Conservation (phyloP, 192 early-diverging fungal species). For the Chytriomyces hyalinus region DNA sequence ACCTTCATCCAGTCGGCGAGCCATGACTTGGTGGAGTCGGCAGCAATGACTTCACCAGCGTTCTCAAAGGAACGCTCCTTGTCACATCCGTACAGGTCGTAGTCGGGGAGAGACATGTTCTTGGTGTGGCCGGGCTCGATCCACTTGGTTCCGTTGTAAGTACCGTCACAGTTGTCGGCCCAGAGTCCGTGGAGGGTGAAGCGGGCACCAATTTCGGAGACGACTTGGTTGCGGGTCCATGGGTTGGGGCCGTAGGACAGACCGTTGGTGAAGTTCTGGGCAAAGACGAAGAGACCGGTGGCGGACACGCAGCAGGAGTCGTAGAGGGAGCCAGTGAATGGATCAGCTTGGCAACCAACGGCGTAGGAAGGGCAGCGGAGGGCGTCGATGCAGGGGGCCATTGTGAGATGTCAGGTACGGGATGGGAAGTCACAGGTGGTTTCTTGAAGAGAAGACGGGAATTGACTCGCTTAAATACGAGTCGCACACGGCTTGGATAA, state of each 20-base stretch:
- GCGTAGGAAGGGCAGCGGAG: conserved; percentile 18
- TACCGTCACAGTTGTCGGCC: conserved; percentile 72
- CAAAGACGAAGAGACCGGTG: conserved; percentile 58
- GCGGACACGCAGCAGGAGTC: conserved; percentile 59
- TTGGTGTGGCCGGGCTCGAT: conserved; percentile 23
- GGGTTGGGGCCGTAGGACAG: conserved; percentile 33
- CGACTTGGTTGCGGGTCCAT: conserved; percentile 22
- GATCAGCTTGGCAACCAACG: conserved; percentile 15
- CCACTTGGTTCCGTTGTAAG: conserved; percentile 37
- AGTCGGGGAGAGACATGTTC: conserved; percentile 45
- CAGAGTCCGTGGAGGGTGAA: conserved; percentile 81
- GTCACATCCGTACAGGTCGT: conserved; percentile 67
- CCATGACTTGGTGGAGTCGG: conserved; percentile 16
- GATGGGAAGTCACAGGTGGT: no score
- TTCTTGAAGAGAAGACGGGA: no score
- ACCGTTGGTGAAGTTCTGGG: conserved; percentile 67
- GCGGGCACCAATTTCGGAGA: not conserved
- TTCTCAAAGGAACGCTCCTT: conserved; percentile 57
- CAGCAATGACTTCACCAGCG: conserved; percentile 34
- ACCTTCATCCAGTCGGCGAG: conserved; percentile 59
- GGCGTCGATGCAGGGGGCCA: conserved; percentile 11
- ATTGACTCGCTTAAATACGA: no score
- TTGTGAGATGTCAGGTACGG: not conserved
- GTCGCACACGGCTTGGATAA: no score
- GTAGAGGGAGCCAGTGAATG: conserved; percentile 18